These are phyloP conservation scores for Hortiboletus campestris DNA, from an alignment of 768 basidiomycete species.

Conservation along the genomic window DNA sequence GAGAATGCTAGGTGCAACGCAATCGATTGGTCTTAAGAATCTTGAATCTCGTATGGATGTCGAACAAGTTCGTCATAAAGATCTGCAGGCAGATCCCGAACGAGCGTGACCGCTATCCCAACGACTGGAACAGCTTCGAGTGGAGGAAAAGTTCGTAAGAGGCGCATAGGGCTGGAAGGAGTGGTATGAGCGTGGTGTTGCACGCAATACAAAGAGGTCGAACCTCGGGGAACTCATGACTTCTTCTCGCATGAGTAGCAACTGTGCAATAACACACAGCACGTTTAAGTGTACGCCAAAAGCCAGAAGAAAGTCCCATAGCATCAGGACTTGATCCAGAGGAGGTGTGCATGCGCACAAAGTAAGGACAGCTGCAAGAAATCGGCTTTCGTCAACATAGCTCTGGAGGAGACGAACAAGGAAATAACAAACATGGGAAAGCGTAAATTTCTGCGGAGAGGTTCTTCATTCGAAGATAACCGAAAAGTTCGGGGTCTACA, in stretches of 20 bases:
- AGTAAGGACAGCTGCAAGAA: constrained; percentile 75
- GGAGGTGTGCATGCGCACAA: constrained; percentile 97
- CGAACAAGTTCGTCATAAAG: constrained; percentile 87
- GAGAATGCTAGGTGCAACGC: neutral
- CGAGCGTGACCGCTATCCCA: constrained; percentile 90
- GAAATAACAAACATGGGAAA: constrained; percentile 76
- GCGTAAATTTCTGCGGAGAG: constrained; percentile 96
- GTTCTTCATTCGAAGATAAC: constrained; percentile 82
- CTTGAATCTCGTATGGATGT: constrained; percentile 70
- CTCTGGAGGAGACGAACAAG: neutral
- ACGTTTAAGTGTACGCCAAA: constrained; percentile 97
- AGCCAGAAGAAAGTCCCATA: constrained; percentile 97
- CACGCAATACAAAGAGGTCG: constrained; percentile 18
- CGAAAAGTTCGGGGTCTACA: constrained; percentile 84
- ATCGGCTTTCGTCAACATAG: neutral
- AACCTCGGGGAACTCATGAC: constrained; percentile 88
- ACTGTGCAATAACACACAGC: constrained; percentile 93
- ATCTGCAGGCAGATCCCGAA: constrained; percentile 84
- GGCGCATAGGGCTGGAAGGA: constrained; percentile 78
- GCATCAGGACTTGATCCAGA: constrained; percentile 85
- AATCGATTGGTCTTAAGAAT: constrained; percentile 12
- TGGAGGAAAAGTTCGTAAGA: constrained; percentile 91
- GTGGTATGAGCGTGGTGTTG: neutral
- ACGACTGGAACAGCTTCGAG: constrained; percentile 85
- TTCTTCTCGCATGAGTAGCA: constrained; percentile 85